Evolutionary conservation across 2,329 filamentous ascomycete species (phyloP).

Genomic region (Cercospora sojina): DNA sequence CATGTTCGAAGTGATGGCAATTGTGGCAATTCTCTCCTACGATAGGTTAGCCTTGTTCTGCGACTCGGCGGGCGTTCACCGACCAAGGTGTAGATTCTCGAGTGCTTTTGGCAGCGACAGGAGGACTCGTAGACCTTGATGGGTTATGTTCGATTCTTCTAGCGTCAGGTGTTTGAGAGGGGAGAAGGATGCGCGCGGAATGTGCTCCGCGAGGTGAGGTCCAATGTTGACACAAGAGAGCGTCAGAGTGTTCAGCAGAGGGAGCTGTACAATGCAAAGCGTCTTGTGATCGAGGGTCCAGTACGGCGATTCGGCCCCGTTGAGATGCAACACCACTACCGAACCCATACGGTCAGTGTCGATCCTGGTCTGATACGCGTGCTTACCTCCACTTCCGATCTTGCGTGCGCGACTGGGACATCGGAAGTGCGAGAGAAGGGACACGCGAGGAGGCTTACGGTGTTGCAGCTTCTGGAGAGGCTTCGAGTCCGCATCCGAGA

Average conservation of each 20-base stretch:
- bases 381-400: neutral
- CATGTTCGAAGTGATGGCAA: conserved; percentile 18
- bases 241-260: conserved; percentile 21
- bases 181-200: conserved; percentile 3
- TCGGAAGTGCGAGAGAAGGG: neutral
- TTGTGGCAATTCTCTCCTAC: conserved; percentile 28
- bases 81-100: conserved; percentile 22
- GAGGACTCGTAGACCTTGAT: conserved; percentile 23
- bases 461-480: conserved; percentile 26
- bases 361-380: too few species aligned
- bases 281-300: conserved; percentile 23
- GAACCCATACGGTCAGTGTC: neutral
- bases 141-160: conserved; percentile 29
- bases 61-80: neutral
- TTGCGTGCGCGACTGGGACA: too few species aligned
- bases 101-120: conserved; percentile 25
- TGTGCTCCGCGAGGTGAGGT: conserved; percentile 8
- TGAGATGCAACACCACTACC: conserved; percentile 28
- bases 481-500: neutral
- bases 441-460: conserved; percentile 5
- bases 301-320: conserved; percentile 27
- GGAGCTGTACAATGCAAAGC: conserved; percentile 23
- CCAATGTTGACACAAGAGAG: conserved; percentile 30
- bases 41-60: neutral
- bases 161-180: conserved; percentile 25